A percentile compares a stretch with the other conserved stretches of the same genome.
phyloP scores from a whole-genome alignment of 257 asterid genomes.

The Henckelia pumila region DNA sequence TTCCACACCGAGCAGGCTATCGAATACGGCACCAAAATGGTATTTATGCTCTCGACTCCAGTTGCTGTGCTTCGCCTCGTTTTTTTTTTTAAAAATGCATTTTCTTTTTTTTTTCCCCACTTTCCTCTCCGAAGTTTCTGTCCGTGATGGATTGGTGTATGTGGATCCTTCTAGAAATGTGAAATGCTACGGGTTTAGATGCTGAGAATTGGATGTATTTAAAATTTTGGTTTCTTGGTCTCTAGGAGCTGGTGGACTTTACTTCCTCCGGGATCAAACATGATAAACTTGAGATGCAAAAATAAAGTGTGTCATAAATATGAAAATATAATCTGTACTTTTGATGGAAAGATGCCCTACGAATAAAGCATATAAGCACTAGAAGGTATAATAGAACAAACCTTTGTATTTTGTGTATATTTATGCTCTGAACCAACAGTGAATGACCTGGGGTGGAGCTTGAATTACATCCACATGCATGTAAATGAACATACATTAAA shows the following conservation, averaged over 20 bases:
- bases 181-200: not conserved
- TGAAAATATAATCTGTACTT: no score
- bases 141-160: not conserved
- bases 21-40: slow-evolving; percentile 96
- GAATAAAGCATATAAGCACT: not conserved
- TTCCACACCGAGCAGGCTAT: slow-evolving; percentile 96
- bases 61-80: not conserved
- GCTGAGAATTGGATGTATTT: not conserved
- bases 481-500: no score
- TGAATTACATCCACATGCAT: no score
- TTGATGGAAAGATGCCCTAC: not conserved
- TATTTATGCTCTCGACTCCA: slow-evolving; percentile 13
- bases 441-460: no score
- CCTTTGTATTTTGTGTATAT: no score
- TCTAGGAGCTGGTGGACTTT: no score
- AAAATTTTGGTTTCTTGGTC: not conserved
- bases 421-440: no score
- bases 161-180: not conserved
- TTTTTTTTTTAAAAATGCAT: no score
- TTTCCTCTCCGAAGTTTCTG: not conserved
- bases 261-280: not conserved
- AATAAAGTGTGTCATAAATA: not conserved
- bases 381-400: no score
- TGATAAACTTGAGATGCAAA: not conserved
- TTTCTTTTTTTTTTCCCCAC: not conserved